These are phyloP conservation scores for Paecilomyces variotii DNA, from an alignment of 2,329 filamentous ascomycete genomes.

Conservation along the genomic window DNA sequence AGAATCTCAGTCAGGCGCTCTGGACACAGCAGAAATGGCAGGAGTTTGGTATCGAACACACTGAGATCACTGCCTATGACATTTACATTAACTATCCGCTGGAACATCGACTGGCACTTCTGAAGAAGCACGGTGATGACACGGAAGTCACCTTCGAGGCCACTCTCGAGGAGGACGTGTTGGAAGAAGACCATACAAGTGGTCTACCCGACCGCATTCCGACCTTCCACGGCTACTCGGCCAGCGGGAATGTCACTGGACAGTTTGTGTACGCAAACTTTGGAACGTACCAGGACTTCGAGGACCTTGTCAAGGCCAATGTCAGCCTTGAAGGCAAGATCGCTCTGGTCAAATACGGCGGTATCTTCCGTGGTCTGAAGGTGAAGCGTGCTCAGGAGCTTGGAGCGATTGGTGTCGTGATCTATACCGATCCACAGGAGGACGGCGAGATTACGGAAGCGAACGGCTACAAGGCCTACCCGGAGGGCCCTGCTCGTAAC, in stretches of 20 bases:
- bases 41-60: conserved; percentile 56
- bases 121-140: conserved; percentile 40
- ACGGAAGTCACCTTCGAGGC: conserved; percentile 66
- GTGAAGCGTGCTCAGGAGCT: conserved; percentile 87
- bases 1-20: conserved; percentile 66
- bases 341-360: conserved; percentile 76
- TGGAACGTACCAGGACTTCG: conserved; percentile 76
- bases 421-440: conserved; percentile 85
- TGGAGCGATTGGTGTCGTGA: conserved; percentile 75
- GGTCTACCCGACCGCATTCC: conserved; percentile 65
- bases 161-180: conserved; percentile 71
- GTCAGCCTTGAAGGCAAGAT: conserved; percentile 76
- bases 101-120: conserved; percentile 60
- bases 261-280: conserved; percentile 87
- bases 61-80: conserved; percentile 60
- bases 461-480: conserved; percentile 73
- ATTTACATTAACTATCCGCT: conserved; percentile 71
- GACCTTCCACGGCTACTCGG: conserved; percentile 92
- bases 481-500: conserved; percentile 76
- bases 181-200: conserved; percentile 75
- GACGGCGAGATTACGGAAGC: conserved; percentile 74
- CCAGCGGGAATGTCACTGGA: conserved; percentile 82
- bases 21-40: conserved; percentile 71
- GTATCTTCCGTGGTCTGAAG: conserved; percentile 82
- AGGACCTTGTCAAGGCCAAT: conserved; percentile 68